These are phyloP conservation scores for Botrytis squamosa DNA, from an alignment of 2,329 filamentous ascomycete species.

Conservation along the genomic window DNA sequence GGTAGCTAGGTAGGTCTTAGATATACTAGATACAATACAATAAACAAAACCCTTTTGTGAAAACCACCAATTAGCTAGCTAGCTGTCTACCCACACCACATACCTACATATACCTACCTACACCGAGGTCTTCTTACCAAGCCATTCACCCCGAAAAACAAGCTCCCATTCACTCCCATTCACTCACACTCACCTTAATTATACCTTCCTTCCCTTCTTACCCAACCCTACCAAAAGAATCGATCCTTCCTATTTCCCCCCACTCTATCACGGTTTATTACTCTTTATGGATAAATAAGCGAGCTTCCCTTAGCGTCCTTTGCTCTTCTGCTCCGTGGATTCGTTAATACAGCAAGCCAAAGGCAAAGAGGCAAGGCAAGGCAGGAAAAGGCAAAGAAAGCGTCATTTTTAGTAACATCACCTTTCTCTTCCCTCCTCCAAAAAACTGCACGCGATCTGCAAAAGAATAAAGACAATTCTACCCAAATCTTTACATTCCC, in stretches of 20 bases:
- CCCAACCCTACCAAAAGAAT: background rate
- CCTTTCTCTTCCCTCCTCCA: slow-evolving; percentile 5
- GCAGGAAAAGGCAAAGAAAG: background rate
- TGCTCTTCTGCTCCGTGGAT: background rate
- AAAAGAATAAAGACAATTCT: slow-evolving; percentile 8
- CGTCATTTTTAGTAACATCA: slow-evolving; percentile 19
- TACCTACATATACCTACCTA: background rate
- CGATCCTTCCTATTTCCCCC: background rate
- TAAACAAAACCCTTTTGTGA: background rate
- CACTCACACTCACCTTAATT: background rate
- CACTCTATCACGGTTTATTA: background rate
- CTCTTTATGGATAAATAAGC: slow-evolving; percentile 20
- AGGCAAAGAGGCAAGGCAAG: background rate
- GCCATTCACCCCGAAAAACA: background rate
- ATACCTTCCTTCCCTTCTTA: background rate
- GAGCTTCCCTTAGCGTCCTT: background rate
- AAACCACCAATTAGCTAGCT: background rate
- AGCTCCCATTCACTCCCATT: background rate
- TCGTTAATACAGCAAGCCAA: slow-evolving; percentile 8
- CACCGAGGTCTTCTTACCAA: background rate
- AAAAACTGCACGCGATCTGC: slow-evolving; percentile 21
- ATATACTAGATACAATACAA: background rate
- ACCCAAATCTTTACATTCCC: slow-evolving; percentile 4
- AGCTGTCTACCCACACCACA: background rate
- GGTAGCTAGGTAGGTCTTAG: background rate